Percentiles rank a stretch among this genome's conserved stretches.
These are phyloP conservation scores for Phytophthora aleatoria DNA, from an alignment of 352 stramenopile species.

Conservation along the genomic window DNA sequence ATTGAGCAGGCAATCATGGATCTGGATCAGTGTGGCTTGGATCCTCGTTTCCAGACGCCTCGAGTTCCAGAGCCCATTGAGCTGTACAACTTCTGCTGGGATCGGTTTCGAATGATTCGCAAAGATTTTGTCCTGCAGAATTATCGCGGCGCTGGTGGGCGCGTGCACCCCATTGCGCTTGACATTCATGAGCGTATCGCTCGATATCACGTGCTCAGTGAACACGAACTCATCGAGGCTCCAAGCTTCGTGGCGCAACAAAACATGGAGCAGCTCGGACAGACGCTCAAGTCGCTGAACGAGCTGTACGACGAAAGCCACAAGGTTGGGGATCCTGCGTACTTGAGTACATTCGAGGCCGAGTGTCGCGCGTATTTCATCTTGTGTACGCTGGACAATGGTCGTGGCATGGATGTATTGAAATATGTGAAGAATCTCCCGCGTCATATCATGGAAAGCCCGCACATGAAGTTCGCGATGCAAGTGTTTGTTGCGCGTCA, in stretches of 20 bases:
- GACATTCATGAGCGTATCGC: constrained; percentile 95
- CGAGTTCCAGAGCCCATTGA: constrained; percentile 78
- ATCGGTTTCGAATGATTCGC: constrained; percentile 95
- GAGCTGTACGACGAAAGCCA: constrained; percentile 88
- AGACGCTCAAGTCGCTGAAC: constrained; percentile 88
- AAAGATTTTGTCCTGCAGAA: constrained; percentile 98
- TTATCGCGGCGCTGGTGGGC: constrained; percentile 92
- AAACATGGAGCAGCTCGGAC: constrained; percentile 90
- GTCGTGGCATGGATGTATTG: constrained; percentile 78
- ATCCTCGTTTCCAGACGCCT: constrained; percentile 74
- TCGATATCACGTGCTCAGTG: constrained; percentile 94
- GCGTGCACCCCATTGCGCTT: constrained; percentile 91
- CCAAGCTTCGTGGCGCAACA: constrained; percentile 86
- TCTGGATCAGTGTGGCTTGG: constrained; percentile 59
- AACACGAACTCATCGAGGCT: constrained; percentile 92
- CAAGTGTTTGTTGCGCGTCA: constrained; percentile 85
- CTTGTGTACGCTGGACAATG: constrained; percentile 85
- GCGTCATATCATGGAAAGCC: constrained; percentile 54
- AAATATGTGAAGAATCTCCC: constrained; percentile 87
- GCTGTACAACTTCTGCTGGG: constrained; percentile 98
- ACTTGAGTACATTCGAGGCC: constrained; percentile 83
- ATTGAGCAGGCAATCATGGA: constrained; percentile 90
- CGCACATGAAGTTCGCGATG: constrained; percentile 89
- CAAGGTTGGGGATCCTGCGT: constrained; percentile 58
- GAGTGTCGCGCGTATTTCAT: constrained; percentile 89